Base-by-base conservation (phyloP, 495 filamentous ascomycete species). In the Diplogelasinospora grovesii region DNA sequence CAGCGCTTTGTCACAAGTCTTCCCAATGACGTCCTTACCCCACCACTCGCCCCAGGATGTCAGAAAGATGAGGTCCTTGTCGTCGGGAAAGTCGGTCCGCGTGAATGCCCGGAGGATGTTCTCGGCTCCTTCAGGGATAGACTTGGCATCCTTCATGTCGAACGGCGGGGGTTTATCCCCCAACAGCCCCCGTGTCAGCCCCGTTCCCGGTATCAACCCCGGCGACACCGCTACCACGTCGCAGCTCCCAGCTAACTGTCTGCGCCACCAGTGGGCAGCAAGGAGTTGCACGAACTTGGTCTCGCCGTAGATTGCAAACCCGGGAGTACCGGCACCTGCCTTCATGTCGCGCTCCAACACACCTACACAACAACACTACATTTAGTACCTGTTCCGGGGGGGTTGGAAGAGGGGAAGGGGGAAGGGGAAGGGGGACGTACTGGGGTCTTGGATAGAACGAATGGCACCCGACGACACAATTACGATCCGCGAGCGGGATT, bases 31-130 rank as follows among this genome's bases (percentile, higher is more conserved):
- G n/a, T 68, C 61, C 43, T 64, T 68, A 2, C 36, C 13, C 66
- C 68, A 71, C 64, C 65, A 71, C 47, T 71, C 66, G 13, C 68
- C 68, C 66, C 65, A 70, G 32, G 61, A 67, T 1, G 66, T 69
- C 13, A 71, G 37, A 48, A 70, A 70, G 25, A 71, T 63, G 43
- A 59, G 61, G 10, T 70, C 61, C 1, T 64, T 60, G 25, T 71
- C 68, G 28, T 62, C 60, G 19, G 68, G 68, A 29, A 70, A 44
- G 33, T 69, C 65, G 20, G 66, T 54, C 5, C 59, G 39, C 8
- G 54, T 61, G 29, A 71, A 64, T 5, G 68, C 68, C 3, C 40
- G 32, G n/a, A 63, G 52, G 8, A 71, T 57, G 22, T 50, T 66
- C 34, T 54, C 45, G 1, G 63, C 68, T 14, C 67, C 66, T 43